Percentiles rank a stretch among this genome's conserved stretches.
Evolutionary conservation across 768 basidiomycete species (phyloP).

Genomic region (Lentinula lateritia): DNA sequence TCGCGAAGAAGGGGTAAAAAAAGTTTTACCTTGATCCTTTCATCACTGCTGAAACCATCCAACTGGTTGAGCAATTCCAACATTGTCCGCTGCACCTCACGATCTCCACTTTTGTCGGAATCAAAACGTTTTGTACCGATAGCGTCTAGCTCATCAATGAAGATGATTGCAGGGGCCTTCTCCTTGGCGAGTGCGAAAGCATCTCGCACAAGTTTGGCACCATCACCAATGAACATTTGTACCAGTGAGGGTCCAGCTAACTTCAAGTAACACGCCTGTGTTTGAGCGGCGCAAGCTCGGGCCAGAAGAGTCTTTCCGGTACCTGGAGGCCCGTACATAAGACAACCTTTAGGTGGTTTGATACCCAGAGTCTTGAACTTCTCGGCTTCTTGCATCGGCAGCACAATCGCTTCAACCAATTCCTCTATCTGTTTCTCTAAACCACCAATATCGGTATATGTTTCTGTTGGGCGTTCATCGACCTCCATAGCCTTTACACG

Average conservation of each 20-base stretch:
- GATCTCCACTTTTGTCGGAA: slow-evolving; percentile 96
- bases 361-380: slow-evolving; percentile 99
- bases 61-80: slow-evolving; percentile 96
- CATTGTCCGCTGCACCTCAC: slow-evolving; percentile 99
- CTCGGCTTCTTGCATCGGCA: slow-evolving; percentile 98
- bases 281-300: slow-evolving; percentile 96
- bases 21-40: slow-evolving; percentile 81
- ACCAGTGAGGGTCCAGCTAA: slow-evolving; percentile 96
- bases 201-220: slow-evolving; percentile 97
- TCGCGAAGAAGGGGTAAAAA: slow-evolving; percentile 4
- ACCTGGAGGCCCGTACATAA: slow-evolving; percentile 99
- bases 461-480: slow-evolving; percentile 95
- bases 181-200: slow-evolving; percentile 98
- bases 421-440: slow-evolving; percentile 99
- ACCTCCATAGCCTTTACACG: slow-evolving; percentile 99
- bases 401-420: slow-evolving; percentile 93
- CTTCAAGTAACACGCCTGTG: slow-evolving; percentile 97
- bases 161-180: slow-evolving; percentile 98
- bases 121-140: slow-evolving; percentile 99
- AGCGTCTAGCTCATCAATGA: slow-evolving; percentile 98
- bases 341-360: slow-evolving; percentile 92
- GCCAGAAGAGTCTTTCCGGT: slow-evolving; percentile 98
- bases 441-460: slow-evolving; percentile 96
- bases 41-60: slow-evolving; percentile 96
- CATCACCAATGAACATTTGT: slow-evolving; percentile 99